phyloP scores from a whole-genome alignment of 805 yeast genomes.

The Yarrowia hollandica region DNA sequence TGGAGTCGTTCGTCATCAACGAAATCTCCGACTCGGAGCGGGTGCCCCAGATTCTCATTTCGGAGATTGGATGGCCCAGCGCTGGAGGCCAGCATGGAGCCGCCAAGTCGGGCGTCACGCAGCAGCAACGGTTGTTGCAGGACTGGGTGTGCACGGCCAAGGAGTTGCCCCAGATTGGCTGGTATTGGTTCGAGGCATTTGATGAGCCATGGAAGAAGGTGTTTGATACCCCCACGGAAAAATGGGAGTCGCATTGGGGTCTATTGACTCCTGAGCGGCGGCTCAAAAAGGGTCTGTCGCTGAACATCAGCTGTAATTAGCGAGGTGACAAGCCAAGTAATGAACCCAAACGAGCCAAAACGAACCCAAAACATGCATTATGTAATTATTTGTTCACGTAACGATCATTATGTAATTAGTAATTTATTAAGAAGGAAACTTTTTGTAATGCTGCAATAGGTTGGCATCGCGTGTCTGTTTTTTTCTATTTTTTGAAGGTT shows the following conservation, averaged over 20 bases:
- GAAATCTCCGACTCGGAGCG: conserved; percentile 14
- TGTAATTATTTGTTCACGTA: background rate
- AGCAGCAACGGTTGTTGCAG: conserved; percentile 51
- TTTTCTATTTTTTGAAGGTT: no score
- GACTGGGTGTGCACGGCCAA: conserved; percentile 54
- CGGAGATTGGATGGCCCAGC: conserved; percentile 76
- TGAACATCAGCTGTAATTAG: conserved; percentile 11
- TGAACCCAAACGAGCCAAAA: background rate
- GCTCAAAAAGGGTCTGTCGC: conserved; percentile 42
- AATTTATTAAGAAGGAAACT: no score
- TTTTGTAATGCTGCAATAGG: no score
- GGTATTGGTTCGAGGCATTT: conserved; percentile 68
- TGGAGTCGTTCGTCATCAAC: conserved; percentile 45
- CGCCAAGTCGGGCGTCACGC: conserved; percentile 50
- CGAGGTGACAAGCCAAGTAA: background rate
- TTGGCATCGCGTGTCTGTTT: no score
- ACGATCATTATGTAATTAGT: no score
- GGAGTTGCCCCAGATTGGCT: conserved; percentile 43
- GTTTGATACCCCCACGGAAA: conserved; percentile 49
- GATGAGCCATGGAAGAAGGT: conserved; percentile 70
- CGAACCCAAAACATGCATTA: background rate
- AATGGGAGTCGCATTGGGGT: conserved; percentile 77
- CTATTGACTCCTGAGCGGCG: conserved; percentile 52
- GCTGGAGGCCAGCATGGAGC: conserved; percentile 53
- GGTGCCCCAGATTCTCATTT: conserved; percentile 46